Percentiles rank a stretch among this genome's conserved stretches.
Evolutionary conservation across 805 yeast genomes (phyloP).

Genomic region (Pichia ethanolica): DNA sequence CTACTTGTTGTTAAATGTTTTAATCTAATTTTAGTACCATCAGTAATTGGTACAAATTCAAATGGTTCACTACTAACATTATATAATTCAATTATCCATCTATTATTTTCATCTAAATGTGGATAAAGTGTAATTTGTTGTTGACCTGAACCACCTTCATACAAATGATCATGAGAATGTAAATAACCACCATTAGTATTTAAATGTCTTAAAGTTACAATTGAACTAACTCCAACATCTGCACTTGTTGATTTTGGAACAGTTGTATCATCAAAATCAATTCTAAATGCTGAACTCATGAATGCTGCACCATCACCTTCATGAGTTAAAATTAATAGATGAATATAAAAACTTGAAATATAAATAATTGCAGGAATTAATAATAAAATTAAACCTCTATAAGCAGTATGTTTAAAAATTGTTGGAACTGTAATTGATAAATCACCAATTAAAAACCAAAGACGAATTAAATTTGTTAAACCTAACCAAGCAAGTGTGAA

Average conservation of each 20-base stretch:
- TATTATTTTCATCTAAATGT: constrained; percentile 66
- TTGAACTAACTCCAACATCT: constrained; percentile 68
- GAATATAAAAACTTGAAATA: constrained; percentile 52
- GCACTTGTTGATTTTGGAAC: constrained; percentile 55
- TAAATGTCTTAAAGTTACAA: constrained; percentile 57
- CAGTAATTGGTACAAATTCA: constrained; percentile 52
- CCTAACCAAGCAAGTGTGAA: constrained; percentile 81
- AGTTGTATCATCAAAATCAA: constrained; percentile 49
- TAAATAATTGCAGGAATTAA: constrained; percentile 55
- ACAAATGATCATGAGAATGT: constrained; percentile 69
- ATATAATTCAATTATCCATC: constrained; percentile 64
- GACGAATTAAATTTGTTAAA: constrained; percentile 45
- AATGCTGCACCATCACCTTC: constrained; percentile 71
- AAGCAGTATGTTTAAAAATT: constrained; percentile 38
- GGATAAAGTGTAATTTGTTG: constrained; percentile 80
- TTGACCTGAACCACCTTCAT: constrained; percentile 75
- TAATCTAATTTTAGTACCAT: constrained; percentile 67
- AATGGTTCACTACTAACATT: constrained; percentile 50
- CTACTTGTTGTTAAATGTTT: constrained; percentile 49
- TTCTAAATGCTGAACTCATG: constrained; percentile 65
- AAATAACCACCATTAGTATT: constrained; percentile 74
- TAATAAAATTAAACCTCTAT: constrained; percentile 47
- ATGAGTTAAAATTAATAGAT: constrained; percentile 45
- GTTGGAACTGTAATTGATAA: constrained; percentile 40
- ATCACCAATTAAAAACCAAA: constrained; percentile 73